These are phyloP conservation scores for Solanum chacoense DNA, from an alignment of 305 asterid genomes.

Conservation along the genomic window DNA sequence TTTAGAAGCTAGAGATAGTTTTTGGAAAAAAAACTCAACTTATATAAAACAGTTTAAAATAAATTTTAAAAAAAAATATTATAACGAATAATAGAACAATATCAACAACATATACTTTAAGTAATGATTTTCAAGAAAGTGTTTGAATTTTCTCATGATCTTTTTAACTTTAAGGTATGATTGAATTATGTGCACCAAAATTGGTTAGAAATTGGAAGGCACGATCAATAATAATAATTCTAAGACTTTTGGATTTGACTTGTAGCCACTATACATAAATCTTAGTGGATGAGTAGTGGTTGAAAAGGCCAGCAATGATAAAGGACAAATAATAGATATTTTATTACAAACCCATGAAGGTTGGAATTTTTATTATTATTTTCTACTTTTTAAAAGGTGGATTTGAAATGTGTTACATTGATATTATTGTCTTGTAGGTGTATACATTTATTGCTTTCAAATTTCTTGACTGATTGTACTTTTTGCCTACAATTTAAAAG, in stretches of 20 bases:
- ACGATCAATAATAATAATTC: conserved; percentile 17
- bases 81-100: not conserved
- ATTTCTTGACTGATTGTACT: not conserved
- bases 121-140: not conserved
- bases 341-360: not conserved
- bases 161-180: not conserved
- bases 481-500: not conserved
- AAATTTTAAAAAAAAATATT: not conserved
- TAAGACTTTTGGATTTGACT: conserved; percentile 27
- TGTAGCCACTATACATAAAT: conserved; percentile 11
- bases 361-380: not conserved
- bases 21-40: not conserved
- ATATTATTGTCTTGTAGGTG: not conserved
- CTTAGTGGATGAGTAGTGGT: conserved; percentile 53
- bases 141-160: not conserved
- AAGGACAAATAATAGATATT: not conserved
- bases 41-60: not conserved
- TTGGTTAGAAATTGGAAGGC: conserved; percentile 12
- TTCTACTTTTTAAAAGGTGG: not conserved
- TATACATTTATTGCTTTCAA: not conserved
- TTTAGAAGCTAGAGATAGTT: not conserved
- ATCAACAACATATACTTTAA: not conserved
- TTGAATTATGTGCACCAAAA: conserved; percentile 17
- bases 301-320: conserved; percentile 14
- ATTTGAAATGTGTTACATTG: not conserved